phyloP scores from a whole-genome alignment of 139 green algal genomes.

The Chlorokybus atmophyticus region DNA sequence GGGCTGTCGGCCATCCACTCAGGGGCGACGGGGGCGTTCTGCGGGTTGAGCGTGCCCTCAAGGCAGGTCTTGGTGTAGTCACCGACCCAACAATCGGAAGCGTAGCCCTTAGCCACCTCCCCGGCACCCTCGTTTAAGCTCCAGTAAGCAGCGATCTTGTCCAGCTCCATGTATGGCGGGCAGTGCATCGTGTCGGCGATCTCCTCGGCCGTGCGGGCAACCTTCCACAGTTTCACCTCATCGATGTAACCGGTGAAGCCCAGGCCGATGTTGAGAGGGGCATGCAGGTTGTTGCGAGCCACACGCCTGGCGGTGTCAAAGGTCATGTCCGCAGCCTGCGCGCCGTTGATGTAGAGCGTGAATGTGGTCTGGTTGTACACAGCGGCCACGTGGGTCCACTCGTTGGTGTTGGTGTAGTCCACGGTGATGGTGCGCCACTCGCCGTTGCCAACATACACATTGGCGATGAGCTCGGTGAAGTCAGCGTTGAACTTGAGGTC shows the following conservation, averaged over 20 bases:
- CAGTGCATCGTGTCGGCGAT: slow-evolving; percentile 15
- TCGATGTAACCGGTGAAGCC: slow-evolving; percentile 11
- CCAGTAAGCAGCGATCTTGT: slow-evolving; percentile 7
- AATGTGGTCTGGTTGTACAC: slow-evolving; percentile 5
- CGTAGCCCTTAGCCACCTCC: no score
- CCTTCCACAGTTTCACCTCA: slow-evolving; percentile 19
- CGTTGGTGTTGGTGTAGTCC: no score
- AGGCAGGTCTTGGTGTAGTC: neutral
- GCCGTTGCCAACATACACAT: slow-evolving; percentile 13
- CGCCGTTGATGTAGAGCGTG: slow-evolving; percentile 21
- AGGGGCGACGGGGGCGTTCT: neutral
- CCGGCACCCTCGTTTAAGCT: slow-evolving; percentile 10
- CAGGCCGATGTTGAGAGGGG: slow-evolving; percentile 16
- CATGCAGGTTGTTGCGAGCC: slow-evolving; percentile 5
- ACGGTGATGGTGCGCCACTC: slow-evolving; percentile 3
- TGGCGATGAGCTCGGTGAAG: slow-evolving; percentile 5
- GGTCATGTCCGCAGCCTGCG: neutral
- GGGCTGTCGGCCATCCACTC: neutral
- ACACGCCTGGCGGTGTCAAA: slow-evolving; percentile 3
- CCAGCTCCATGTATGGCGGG: slow-evolving; percentile 4
- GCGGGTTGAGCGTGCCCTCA: neutral
- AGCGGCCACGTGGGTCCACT: slow-evolving; percentile 17
- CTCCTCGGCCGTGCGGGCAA: slow-evolving; percentile 1
- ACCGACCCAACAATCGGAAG: no score
- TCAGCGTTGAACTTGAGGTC: neutral